A percentile compares a stretch with the other conserved stretches of the same genome.
Conservation (phyloP, 345 rosid genomes). For the Hirschfeldia incana region DNA sequence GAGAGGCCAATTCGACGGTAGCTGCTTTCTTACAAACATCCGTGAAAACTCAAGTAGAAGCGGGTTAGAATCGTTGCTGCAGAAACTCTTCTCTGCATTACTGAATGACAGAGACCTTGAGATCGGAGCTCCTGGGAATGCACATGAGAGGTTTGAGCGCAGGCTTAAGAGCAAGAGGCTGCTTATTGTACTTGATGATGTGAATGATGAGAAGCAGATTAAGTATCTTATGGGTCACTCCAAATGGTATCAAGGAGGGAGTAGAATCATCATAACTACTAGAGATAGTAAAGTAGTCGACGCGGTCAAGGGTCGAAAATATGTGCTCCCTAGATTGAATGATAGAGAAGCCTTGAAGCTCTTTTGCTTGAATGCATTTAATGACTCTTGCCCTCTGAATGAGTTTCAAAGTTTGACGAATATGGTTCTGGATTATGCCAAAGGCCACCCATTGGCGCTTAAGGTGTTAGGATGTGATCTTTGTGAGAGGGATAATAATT, state of each 20-base stretch:
- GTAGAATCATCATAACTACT: constrained; percentile 38
- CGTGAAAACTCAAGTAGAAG: constrained; percentile 32
- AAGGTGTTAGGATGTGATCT: constrained; percentile 43
- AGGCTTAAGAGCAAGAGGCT: constrained; percentile 32
- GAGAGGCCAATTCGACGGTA: constrained; percentile 41
- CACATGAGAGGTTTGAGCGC: constrained; percentile 25
- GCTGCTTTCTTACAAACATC: constrained; percentile 47
- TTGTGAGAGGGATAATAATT: not conserved
- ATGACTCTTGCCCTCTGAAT: not conserved
- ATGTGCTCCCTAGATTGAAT: constrained; percentile 29
- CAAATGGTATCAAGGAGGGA: constrained; percentile 40
- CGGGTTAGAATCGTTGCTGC: constrained; percentile 27
- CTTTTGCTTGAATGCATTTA: constrained; percentile 35
- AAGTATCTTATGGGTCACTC: constrained; percentile 23
- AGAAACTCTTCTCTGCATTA: constrained; percentile 23
- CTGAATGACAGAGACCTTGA: constrained; percentile 2
- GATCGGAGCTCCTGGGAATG: constrained; percentile 30
- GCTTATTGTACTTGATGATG: constrained; percentile 45
- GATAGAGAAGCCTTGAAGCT: constrained; percentile 39
- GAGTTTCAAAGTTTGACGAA: constrained; percentile 26
- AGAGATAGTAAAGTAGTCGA: constrained; percentile 40
- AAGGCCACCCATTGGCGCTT: constrained; percentile 50
- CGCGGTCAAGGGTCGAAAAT: constrained; percentile 24
- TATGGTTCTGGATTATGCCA: constrained; percentile 32
- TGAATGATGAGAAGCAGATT: constrained; percentile 26